Percentiles rank a stretch among this genome's conserved stretches.
phyloP scores from a whole-genome alignment of 805 yeast genomes.

The Lipomyces chichibuensis region DNA sequence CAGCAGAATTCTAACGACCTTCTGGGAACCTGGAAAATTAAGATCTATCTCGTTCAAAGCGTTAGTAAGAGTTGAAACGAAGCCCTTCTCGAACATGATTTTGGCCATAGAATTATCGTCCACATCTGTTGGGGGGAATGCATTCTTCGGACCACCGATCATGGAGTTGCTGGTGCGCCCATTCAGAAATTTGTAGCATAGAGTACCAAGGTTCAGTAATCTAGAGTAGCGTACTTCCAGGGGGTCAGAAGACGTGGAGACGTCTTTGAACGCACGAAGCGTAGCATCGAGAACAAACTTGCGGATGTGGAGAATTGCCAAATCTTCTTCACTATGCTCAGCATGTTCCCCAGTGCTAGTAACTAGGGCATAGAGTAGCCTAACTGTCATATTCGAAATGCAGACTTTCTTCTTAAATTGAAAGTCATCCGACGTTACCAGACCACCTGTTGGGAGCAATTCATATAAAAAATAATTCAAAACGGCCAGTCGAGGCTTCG shows the following conservation, averaged over 20 bases:
- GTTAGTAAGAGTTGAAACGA: slow-evolving; percentile 53
- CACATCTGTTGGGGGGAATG: slow-evolving; percentile 17
- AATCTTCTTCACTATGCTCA: slow-evolving; percentile 51
- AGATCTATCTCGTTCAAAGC: slow-evolving; percentile 70
- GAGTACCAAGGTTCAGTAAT: slow-evolving; percentile 56
- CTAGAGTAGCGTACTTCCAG: slow-evolving; percentile 58
- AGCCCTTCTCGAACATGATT: slow-evolving; percentile 67
- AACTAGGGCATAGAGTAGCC: slow-evolving; percentile 64
- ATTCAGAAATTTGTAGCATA: slow-evolving; percentile 46
- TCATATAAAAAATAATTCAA: slow-evolving; percentile 77
- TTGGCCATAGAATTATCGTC: slow-evolving; percentile 69
- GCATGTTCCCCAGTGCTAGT: slow-evolving; percentile 59
- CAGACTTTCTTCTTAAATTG: slow-evolving; percentile 51
- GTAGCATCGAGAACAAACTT: slow-evolving; percentile 72
- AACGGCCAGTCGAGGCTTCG: slow-evolving; percentile 75
- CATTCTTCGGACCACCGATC: slow-evolving; percentile 9
- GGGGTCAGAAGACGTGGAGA: slow-evolving; percentile 45
- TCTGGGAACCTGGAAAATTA: slow-evolving; percentile 68
- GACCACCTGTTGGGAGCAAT: slow-evolving; percentile 58
- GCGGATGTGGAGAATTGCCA: slow-evolving; percentile 72
- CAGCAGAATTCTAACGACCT: slow-evolving; percentile 57
- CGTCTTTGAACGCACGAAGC: slow-evolving; percentile 62
- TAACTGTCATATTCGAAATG: slow-evolving; percentile 63
- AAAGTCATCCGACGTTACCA: slow-evolving; percentile 43
- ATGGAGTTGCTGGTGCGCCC: slow-evolving; percentile 26